Percentiles rank a stretch among this genome's conserved stretches.
Conservation (phyloP, 371 early-diverging fungal species). For the Mortierella sp. region DNA sequence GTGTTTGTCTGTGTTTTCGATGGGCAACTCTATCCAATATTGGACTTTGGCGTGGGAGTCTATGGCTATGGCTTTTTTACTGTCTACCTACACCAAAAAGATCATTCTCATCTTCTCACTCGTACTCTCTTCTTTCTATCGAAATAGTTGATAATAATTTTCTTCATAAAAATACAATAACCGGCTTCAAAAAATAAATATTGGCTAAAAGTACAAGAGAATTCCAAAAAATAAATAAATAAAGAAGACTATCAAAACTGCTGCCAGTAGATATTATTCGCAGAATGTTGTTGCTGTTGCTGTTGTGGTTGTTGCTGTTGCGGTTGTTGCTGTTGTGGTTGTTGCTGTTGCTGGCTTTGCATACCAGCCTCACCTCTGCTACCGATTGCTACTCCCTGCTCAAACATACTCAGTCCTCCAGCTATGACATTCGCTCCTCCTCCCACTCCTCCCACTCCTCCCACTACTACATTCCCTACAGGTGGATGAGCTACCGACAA, state of each 20-base stretch:
- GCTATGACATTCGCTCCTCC: neutral
- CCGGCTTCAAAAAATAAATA: neutral
- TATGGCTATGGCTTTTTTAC: too few species aligned
- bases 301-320: neutral
- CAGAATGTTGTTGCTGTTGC: neutral
- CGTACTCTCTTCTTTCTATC: too few species aligned
- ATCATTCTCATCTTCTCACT: too few species aligned
- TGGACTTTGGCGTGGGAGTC: too few species aligned
- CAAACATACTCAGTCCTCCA: neutral
- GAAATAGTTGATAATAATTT: too few species aligned
- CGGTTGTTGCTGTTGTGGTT: constrained; percentile 1
- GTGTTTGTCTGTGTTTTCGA: too few species aligned
- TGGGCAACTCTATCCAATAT: too few species aligned
- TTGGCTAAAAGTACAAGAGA: neutral
- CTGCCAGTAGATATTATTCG: neutral
- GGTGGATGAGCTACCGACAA: neutral
- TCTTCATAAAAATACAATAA: too few species aligned
- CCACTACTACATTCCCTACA: neutral
- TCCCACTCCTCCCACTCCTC: neutral
- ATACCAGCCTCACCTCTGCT: neutral
- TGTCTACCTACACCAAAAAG: too few species aligned
- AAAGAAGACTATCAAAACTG: neutral
- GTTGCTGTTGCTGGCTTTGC: neutral
- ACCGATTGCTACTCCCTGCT: neutral
- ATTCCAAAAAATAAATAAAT: too few species aligned